Evolutionary conservation across 768 basidiomycete genomes (phyloP).

Genomic region (Boletus pseudo-olivaceus): DNA sequence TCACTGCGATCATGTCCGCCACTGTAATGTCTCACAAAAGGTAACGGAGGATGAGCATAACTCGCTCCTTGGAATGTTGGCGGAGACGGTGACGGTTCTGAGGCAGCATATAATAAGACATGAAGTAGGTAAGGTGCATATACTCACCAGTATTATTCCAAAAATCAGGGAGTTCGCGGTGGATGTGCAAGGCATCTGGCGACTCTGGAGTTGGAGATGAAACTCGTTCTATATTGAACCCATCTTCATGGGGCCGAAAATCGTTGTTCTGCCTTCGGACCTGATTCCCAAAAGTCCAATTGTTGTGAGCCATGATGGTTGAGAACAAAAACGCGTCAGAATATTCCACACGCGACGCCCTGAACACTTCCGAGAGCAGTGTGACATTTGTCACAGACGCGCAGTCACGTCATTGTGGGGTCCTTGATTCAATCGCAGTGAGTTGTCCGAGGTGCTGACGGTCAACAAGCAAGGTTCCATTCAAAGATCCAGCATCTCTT

Average conservation of each 20-base stretch:
- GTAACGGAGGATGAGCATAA: slow-evolving; percentile 2
- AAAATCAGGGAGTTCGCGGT: slow-evolving; percentile 5
- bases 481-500: not conserved
- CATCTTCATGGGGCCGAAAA: not conserved
- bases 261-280: not conserved
- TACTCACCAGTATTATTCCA: slow-evolving; percentile 18
- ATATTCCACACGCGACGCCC: not conserved
- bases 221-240: not conserved
- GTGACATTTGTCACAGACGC: slow-evolving; percentile 27
- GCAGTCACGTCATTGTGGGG: slow-evolving; percentile 22
- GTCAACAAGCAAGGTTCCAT: not conserved
- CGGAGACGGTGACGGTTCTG: slow-evolving; percentile 36
- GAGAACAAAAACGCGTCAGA: slow-evolving; percentile 5
- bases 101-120: slow-evolving; percentile 22
- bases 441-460: not conserved
- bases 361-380: not conserved
- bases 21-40: not conserved
- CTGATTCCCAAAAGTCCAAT: not conserved
- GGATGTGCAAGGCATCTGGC: slow-evolving; percentile 1
- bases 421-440: slow-evolving; percentile 2
- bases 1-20: not conserved
- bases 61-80: slow-evolving; percentile 21
- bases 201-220: slow-evolving; percentile 10
- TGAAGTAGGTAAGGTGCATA: slow-evolving; percentile 20
- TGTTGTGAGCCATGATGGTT: slow-evolving; percentile 15